Evolutionary conservation across 1,284 basidiomycete species (phyloP).

Genomic region (Trichosporon sp.): DNA sequence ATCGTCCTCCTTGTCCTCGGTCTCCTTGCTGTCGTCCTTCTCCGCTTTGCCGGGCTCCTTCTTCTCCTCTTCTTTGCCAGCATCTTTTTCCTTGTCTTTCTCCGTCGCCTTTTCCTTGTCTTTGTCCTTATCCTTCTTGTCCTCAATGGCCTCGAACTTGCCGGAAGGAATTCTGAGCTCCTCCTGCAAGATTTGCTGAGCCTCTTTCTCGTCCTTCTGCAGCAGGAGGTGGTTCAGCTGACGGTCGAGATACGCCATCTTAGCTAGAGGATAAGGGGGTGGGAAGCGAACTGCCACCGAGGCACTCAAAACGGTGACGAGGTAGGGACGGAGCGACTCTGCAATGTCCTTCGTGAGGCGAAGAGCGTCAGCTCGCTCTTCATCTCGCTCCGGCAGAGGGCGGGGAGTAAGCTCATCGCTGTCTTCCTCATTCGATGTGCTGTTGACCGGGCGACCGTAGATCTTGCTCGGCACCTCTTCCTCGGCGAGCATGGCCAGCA

Average conservation of each 20-base stretch:
- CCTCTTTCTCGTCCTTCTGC: constrained; percentile 66
- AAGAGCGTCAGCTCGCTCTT: constrained; percentile 57
- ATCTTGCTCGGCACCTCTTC: constrained; percentile 2
- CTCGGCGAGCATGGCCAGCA: constrained; percentile 27
- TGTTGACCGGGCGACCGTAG: neutral
- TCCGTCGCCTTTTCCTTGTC: neutral
- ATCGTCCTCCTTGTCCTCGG: neutral
- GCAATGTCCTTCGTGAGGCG: constrained; percentile 53
- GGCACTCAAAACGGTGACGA: constrained; percentile 77
- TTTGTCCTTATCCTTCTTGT: neutral
- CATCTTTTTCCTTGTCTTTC: neutral
- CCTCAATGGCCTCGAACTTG: neutral
- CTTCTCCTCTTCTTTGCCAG: neutral
- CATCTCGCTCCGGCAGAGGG: constrained; percentile 57
- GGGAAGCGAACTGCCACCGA: constrained; percentile 83
- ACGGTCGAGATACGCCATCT: constrained; percentile 80
- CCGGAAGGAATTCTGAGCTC: constrained; percentile 50
- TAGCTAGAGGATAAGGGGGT: constrained; percentile 76
- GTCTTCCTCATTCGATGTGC: neutral
- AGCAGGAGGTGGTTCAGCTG: constrained; percentile 61
- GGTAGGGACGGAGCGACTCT: constrained; percentile 72
- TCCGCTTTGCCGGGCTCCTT: neutral
- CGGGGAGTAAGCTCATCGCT: constrained; percentile 42
- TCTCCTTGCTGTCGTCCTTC: neutral
- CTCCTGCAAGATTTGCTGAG: constrained; percentile 68